Evolutionary conservation across 345 rosid species (phyloP).

Genomic region (Cardamine resedifolia): DNA sequence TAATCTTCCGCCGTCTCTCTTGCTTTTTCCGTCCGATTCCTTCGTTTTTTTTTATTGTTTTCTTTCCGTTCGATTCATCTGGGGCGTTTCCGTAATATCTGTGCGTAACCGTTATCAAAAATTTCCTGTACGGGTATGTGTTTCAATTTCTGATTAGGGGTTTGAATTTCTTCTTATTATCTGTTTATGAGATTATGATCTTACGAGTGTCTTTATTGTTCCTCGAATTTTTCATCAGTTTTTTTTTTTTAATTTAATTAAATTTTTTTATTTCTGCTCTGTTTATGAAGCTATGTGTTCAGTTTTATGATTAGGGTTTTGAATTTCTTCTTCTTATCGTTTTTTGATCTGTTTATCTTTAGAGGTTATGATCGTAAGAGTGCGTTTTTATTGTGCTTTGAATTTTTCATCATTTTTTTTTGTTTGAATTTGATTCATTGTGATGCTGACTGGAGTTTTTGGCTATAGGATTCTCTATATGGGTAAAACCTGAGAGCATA

Average conservation of each 20-base stretch:
- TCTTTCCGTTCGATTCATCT: not conserved
- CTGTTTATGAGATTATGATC: not conserved
- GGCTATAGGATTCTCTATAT: slow-evolving; percentile 24
- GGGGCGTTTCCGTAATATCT: not conserved
- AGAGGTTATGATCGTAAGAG: not conserved
- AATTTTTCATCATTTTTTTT: not conserved
- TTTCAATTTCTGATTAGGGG: slow-evolving; percentile 15
- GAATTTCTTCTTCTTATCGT: not conserved
- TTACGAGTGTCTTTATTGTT: slow-evolving; percentile 3
- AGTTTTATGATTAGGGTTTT: slow-evolving; percentile 22
- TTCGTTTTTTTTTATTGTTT: not conserved
- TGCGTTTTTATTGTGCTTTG: slow-evolving; percentile 11
- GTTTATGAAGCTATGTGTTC: not conserved
- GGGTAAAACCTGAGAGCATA: slow-evolving; percentile 39
- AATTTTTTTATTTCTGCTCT: too few relatives aligned
- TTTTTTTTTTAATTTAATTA: too few relatives aligned
- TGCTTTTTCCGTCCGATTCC: not conserved
- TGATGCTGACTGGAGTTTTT: slow-evolving; percentile 3
- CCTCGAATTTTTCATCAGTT: not conserved
- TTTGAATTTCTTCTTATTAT: not conserved
- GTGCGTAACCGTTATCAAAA: not conserved
- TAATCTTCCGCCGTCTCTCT: not conserved
- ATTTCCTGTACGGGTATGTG: slow-evolving; percentile 1
- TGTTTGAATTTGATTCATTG: slow-evolving; percentile 1
- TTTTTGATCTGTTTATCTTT: not conserved